A percentile compares a stretch with the other conserved stretches of the same genome.
Conservation (phyloP, 371 early-diverging fungal species). For the Mortierella sp. region DNA sequence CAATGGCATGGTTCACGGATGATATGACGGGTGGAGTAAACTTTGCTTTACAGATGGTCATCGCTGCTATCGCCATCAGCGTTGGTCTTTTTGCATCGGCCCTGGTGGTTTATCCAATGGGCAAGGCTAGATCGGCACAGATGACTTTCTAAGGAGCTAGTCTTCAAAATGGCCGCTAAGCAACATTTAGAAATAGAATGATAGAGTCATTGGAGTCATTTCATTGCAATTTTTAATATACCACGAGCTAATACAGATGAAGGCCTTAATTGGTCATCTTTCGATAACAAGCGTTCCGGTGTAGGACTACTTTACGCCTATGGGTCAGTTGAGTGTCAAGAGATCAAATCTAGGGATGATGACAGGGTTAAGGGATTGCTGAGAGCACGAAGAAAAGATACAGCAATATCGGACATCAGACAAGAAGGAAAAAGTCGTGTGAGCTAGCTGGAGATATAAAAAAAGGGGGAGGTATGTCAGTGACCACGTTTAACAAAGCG, state of each 20-base stretch:
- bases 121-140: conserved; percentile 65
- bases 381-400: neutral
- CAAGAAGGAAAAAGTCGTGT: neutral
- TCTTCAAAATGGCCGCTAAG: neutral
- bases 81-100: conserved; percentile 72
- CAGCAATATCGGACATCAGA: neutral
- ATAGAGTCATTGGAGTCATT: neutral
- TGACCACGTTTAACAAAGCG: too few species aligned
- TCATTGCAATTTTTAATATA: neutral
- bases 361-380: conserved; percentile 4
- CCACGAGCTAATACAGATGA: neutral
- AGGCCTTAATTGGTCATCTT: neutral
- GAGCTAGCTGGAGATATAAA: neutral
- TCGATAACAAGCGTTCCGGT: too few species aligned
- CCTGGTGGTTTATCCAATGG: conserved; percentile 72
- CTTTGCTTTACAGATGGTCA: conserved; percentile 68
- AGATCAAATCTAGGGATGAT: conserved; percentile 2
- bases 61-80: conserved; percentile 66
- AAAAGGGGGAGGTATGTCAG: neutral
- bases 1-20: conserved; percentile 54
- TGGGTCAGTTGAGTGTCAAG: conserved; percentile 13
- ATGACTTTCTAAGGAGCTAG: conserved; percentile 70
- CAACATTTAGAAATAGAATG: too few species aligned
- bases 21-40: conserved; percentile 63
- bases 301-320: neutral